Conservation (phyloP, 495 filamentous ascomycete genomes). For the Aspergillus saccharolyticus region DNA sequence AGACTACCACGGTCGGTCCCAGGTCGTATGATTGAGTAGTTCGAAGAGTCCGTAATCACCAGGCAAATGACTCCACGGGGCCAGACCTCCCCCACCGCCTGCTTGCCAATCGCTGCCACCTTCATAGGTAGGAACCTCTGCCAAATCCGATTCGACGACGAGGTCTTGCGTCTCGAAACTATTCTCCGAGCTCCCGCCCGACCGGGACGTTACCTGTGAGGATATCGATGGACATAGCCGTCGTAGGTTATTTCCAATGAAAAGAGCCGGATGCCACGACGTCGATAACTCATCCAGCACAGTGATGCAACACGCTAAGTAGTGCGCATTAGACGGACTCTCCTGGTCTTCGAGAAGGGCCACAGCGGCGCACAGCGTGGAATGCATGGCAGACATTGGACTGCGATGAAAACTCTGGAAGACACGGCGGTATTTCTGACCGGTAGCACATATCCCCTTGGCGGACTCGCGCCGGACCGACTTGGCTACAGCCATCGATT, state of each 20-base stretch:
- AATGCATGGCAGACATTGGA: constrained; percentile 27
- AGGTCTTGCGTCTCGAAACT: neutral
- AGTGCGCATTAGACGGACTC: neutral
- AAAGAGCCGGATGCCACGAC: constrained; percentile 8
- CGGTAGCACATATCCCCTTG: constrained; percentile 17
- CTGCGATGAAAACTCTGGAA: constrained; percentile 29
- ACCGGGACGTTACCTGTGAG: neutral
- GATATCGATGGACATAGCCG: constrained; percentile 2
- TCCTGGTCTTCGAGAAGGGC: constrained; percentile 7
- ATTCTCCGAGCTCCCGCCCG: neutral
- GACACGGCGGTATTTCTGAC: constrained; percentile 24
- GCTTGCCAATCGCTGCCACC: neutral
- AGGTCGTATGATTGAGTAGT: constrained; percentile 5
- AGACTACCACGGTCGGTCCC: neutral
- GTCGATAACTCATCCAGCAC: constrained; percentile 12
- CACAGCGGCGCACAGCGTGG: constrained; percentile 22
- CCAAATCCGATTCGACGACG: neutral
- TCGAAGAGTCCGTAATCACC: constrained; percentile 12
- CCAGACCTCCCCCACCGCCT: neutral
- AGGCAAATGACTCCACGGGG: constrained; percentile 3
- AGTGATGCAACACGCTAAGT: constrained; percentile 8
- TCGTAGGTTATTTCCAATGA: constrained; percentile 6
- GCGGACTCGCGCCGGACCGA: constrained; percentile 17
- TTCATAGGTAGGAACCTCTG: neutral
- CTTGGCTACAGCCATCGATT: constrained; percentile 5